Percentiles rank a stretch among this genome's conserved stretches.
Evolutionary conservation across 257 asterid genomes (phyloP).

Genomic region (Solanum megistacrolobum): DNA sequence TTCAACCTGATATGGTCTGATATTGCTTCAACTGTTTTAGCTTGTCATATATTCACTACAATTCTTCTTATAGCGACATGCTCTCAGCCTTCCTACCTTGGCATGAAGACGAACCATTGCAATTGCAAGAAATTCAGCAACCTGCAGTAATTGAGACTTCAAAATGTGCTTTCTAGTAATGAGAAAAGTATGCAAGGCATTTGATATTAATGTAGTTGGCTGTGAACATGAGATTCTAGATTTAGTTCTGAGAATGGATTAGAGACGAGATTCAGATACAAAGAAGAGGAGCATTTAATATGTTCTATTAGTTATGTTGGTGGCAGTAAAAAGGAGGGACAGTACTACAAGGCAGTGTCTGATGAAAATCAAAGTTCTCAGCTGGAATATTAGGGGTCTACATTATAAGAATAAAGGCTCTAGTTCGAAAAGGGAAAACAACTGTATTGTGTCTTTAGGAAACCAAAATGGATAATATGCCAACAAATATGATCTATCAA

Average conservation of each 20-base stretch:
- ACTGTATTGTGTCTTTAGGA: background rate
- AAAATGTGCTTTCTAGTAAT: background rate
- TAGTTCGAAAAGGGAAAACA: background rate
- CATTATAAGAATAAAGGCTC: background rate
- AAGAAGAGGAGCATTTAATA: background rate
- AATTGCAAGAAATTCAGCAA: background rate
- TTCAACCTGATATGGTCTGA: background rate
- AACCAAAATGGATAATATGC: background rate
- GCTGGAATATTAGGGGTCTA: background rate
- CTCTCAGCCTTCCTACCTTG: background rate
- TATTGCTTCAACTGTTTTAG: background rate
- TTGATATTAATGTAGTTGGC: background rate
- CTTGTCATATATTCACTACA: background rate
- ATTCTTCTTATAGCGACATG: background rate
- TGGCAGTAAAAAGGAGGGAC: background rate
- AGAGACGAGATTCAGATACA: background rate
- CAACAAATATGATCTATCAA: background rate
- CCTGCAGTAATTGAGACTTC: background rate
- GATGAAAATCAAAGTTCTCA: background rate
- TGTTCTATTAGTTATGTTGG: background rate
- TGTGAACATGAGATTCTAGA: background rate
- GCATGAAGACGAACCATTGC: background rate
- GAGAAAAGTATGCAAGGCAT: background rate
- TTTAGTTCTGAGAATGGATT: background rate
- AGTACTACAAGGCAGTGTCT: background rate